A percentile compares a stretch with the other conserved stretches of the same genome.
Conservation (phyloP, 140 eudicot species). For the Senecio squalidus region DNA sequence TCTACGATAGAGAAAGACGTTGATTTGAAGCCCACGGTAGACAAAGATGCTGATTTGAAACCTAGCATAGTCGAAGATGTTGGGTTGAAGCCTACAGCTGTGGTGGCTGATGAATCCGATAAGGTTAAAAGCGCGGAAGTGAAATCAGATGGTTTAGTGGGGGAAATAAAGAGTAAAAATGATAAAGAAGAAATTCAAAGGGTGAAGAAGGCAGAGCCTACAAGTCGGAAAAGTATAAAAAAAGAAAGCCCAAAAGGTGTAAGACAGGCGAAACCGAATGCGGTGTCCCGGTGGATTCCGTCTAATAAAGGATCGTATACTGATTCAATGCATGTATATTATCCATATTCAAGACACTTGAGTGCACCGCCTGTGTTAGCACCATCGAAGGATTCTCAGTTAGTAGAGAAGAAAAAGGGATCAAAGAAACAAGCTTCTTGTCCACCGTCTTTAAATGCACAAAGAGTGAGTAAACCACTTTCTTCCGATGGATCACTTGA, state of each 20-base stretch:
- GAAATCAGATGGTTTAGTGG: slow-evolving; percentile 14
- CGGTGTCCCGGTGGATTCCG: slow-evolving; percentile 67
- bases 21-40: slow-evolving; percentile 12
- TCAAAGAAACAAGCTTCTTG: slow-evolving; percentile 46
- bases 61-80: not conserved
- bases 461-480: slow-evolving; percentile 20
- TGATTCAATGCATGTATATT: slow-evolving; percentile 66
- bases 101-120: not conserved
- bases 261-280: slow-evolving; percentile 53
- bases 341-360: slow-evolving; percentile 60
- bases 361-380: slow-evolving; percentile 70
- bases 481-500: slow-evolving; percentile 24
- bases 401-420: slow-evolving; percentile 20
- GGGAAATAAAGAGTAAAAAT: not conserved
- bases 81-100: slow-evolving; percentile 13
- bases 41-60: slow-evolving; percentile 10
- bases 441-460: slow-evolving; percentile 38
- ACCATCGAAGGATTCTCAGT: slow-evolving; percentile 30
- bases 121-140: slow-evolving; percentile 10
- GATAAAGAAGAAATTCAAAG: not conserved
- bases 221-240: slow-evolving; percentile 24
- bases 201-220: slow-evolving; percentile 18
- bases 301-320: slow-evolving; percentile 72
- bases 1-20: not conserved
- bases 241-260: slow-evolving; percentile 30